These are phyloP conservation scores for Camellia lanceoleosa DNA, from an alignment of 148 eudicot species.

Conservation along the genomic window DNA sequence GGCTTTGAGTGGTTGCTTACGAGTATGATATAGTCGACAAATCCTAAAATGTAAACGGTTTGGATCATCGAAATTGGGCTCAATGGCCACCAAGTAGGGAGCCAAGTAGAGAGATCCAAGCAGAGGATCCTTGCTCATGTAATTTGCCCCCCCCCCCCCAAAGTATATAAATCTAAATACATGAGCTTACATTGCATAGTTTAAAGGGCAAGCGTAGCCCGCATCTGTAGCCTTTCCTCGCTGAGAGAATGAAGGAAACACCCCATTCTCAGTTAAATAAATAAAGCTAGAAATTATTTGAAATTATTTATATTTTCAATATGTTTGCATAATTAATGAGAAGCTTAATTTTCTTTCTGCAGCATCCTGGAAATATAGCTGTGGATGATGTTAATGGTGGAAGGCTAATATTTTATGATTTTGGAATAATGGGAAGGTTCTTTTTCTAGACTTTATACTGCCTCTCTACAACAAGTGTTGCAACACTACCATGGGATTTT, in stretches of 20 bases:
- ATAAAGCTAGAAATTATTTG: too few species aligned
- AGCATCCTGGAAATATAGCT: slow-evolving; percentile 99
- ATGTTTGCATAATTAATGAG: slow-evolving; percentile 10
- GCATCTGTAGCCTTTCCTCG: slow-evolving; percentile 7
- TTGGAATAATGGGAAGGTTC: slow-evolving; percentile 99
- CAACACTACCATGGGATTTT: not conserved
- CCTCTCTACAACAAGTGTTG: too few species aligned
- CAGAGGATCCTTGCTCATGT: too few species aligned
- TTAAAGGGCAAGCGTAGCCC: not conserved
- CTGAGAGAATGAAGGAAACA: not conserved
- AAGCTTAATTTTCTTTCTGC: slow-evolving; percentile 27
- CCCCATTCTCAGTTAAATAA: too few species aligned
- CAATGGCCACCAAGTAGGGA: too few species aligned
- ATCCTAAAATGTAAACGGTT: too few species aligned
- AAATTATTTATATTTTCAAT: slow-evolving; percentile 1
- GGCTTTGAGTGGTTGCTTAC: too few species aligned
- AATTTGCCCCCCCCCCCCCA: too few species aligned
- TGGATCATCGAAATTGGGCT: too few species aligned
- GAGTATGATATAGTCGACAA: too few species aligned
- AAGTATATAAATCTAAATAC: not conserved
- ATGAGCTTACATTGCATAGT: not conserved
- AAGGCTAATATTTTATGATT: slow-evolving; percentile 94
- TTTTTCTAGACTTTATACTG: slow-evolving; percentile 4
- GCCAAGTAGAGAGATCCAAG: too few species aligned
- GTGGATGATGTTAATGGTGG: slow-evolving; percentile 99